phyloP scores from a whole-genome alignment of 2,329 filamentous ascomycete species.

The Aureobasidium vineae region DNA sequence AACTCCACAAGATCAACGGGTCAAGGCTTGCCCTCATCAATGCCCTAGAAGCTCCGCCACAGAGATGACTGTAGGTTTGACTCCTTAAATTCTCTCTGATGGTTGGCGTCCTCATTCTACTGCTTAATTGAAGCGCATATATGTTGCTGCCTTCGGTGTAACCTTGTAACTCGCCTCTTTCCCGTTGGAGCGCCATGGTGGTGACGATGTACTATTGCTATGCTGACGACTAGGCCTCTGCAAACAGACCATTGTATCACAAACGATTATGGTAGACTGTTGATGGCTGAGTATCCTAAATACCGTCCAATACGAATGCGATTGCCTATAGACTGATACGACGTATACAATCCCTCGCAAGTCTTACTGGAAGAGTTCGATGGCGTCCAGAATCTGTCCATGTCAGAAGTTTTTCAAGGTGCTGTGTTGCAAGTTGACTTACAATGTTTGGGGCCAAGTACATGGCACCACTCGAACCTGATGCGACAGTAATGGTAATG shows the following conservation, averaged over 20 bases:
- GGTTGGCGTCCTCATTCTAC: too few relatives aligned
- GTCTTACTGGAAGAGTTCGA: constrained; percentile 29
- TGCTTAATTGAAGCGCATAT: not conserved
- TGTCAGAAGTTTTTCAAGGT: not conserved
- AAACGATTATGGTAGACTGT: not conserved
- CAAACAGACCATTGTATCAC: not conserved
- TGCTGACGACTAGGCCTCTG: not conserved
- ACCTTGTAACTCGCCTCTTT: not conserved
- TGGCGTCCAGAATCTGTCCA: constrained; percentile 29
- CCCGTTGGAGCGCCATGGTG: not conserved
- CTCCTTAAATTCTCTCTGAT: too few relatives aligned
- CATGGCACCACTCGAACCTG: constrained; percentile 56
- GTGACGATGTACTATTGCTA: not conserved
- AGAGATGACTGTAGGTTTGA: not conserved
- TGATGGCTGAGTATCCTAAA: too few relatives aligned
- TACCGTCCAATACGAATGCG: too few relatives aligned
- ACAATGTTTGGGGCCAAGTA: constrained; percentile 59
- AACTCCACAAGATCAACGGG: not conserved
- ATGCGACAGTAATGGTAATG: constrained; percentile 58
- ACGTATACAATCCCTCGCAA: not conserved
- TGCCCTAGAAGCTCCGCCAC: not conserved
- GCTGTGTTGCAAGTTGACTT: constrained; percentile 27
- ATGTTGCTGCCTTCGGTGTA: not conserved
- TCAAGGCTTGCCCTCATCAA: not conserved
- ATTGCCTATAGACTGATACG: not conserved